phyloP scores from a whole-genome alignment of 2,329 filamentous ascomycete species.

The Diaporthe longicolla region DNA sequence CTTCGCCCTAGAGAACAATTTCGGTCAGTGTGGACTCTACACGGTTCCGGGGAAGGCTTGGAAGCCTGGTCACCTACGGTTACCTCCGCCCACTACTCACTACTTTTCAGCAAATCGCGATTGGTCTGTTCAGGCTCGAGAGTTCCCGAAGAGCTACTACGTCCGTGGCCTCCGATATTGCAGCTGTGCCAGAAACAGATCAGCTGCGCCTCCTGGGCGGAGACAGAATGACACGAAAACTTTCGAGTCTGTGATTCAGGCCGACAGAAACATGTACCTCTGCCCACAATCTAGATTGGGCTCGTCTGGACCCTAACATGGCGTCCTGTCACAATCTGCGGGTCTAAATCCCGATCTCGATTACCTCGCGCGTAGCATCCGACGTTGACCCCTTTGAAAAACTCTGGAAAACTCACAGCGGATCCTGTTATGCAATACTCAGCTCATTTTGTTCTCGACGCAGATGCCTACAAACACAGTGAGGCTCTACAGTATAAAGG shows the following conservation, averaged over 20 bases:
- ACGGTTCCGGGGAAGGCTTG: not conserved
- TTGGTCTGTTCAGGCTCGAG: slow-evolving; percentile 11
- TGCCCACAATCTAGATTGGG: not conserved
- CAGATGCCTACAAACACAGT: slow-evolving; percentile 28
- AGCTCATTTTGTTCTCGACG: slow-evolving; percentile 29
- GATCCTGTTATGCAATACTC: slow-evolving; percentile 35
- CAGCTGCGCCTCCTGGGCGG: slow-evolving; percentile 5
- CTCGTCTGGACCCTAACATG: slow-evolving; percentile 16
- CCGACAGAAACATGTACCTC: not conserved
- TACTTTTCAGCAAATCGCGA: slow-evolving; percentile 12
- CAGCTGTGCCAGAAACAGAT: not conserved
- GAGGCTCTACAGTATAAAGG: slow-evolving; percentile 33
- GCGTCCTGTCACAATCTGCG: slow-evolving; percentile 40
- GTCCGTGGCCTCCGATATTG: slow-evolving; percentile 27
- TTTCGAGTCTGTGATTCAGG: not conserved
- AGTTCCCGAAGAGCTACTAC: slow-evolving; percentile 6
- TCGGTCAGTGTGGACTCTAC: not conserved
- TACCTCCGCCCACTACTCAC: slow-evolving; percentile 21
- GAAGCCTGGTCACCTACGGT: slow-evolving; percentile 10
- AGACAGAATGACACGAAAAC: slow-evolving; percentile 2
- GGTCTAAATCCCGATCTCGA: slow-evolving; percentile 42
- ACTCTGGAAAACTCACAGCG: slow-evolving; percentile 19
- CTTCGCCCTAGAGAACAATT: not conserved
- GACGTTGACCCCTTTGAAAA: slow-evolving; percentile 30
- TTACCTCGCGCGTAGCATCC: slow-evolving; percentile 31